Conservation (phyloP, 441 rosid genomes). For the Erysimum cheiri region DNA sequence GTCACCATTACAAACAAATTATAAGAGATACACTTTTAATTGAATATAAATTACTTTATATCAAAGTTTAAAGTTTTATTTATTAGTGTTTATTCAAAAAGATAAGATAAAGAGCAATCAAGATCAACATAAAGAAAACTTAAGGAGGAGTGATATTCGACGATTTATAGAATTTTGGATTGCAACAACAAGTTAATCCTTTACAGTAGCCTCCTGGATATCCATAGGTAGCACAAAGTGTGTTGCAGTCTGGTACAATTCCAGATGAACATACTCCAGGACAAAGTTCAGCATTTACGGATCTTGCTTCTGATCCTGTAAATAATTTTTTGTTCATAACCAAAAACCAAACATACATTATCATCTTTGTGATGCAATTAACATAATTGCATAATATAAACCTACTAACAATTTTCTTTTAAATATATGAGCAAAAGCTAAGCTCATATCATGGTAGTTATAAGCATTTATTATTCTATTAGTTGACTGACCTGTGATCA, state of each 20-base stretch:
- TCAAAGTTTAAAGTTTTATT: neutral
- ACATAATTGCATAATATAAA: no score
- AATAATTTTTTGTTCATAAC: neutral
- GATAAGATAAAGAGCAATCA: neutral
- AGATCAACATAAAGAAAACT: neutral
- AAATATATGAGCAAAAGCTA: neutral
- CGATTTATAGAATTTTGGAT: constrained; percentile 3
- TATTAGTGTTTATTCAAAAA: neutral
- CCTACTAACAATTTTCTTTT: no score
- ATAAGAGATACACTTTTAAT: neutral
- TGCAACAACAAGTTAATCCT: constrained; percentile 30
- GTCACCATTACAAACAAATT: neutral
- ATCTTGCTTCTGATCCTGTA: constrained; percentile 15
- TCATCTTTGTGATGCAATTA: no score
- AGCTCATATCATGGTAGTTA: neutral
- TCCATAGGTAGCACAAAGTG: neutral
- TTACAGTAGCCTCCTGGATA: constrained; percentile 9
- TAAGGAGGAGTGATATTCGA: neutral
- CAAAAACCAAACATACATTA: neutral
- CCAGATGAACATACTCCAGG: constrained; percentile 16
- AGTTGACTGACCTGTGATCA: constrained; percentile 13
- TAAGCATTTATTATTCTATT: constrained; percentile 3
- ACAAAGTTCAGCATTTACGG: constrained; percentile 1
- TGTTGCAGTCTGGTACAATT: constrained; percentile 30
- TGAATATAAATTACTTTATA: neutral